Evolutionary conservation across 179 eudicot genomes (phyloP), one percentile per base, ranked within the genome.

Genomic region (Spergularia azorica): DNA sequence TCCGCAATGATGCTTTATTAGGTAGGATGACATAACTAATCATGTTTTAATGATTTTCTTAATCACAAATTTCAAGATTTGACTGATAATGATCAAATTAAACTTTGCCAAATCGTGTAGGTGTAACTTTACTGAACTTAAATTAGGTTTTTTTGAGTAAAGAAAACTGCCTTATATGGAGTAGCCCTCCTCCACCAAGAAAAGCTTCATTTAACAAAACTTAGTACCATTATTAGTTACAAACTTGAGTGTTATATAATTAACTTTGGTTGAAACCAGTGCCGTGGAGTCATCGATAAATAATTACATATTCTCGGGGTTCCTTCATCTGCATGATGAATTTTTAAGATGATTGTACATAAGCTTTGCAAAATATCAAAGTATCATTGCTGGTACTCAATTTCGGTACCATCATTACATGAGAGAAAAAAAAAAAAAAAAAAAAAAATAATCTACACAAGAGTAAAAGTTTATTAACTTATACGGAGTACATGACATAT

Each of bases 1-100:
- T 52, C 13, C 66, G 51, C 59, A 72, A 59, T 18, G 67, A 58
- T 43, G 66, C 18, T 72, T 43, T 43, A 55, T 72, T 72, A 58
- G 66, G 66, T 72, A 11, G 41, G 66, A 12, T 59, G 76, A 17
- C 55, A 41, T 72, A 58, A 72, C 56, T 58, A 72, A 72, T 46
- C 39, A 58, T 7, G 8, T n/a, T 58, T 59, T 70, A 51, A 50
- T 20, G 3, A 68, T 46, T 68, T 18, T 21, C 17, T 54, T 26
- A 8, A 14, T 2, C 61, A 54, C 73, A 70, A 70, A 17, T 54
- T 50, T n/a, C 17, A 55, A 71, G 74, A 39, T 71, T 71, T 41
- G 52, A 16, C 17, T 36, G 41, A 66, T 66, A 36, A 26, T 32
- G 67, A 26, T 32, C 46, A 14, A 3, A 26, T 5, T 10, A 46